A percentile compares a stretch with the other conserved stretches of the same genome.
These are phyloP conservation scores for Sinapis alba DNA, from an alignment of 441 rosid genomes.

Conservation along the genomic window DNA sequence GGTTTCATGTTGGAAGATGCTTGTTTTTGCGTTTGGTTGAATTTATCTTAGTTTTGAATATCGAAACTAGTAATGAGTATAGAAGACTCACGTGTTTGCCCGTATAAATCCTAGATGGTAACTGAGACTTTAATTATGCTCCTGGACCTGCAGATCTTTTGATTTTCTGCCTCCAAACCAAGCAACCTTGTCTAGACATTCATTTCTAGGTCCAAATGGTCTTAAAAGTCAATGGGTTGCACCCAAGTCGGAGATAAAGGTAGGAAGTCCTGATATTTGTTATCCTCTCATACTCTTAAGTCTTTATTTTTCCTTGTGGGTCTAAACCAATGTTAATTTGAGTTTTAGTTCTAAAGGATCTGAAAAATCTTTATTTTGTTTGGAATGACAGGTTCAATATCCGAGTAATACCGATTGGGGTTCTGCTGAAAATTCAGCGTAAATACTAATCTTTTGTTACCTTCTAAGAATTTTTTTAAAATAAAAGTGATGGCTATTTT, in stretches of 20 bases:
- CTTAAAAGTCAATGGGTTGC: constrained; percentile 85
- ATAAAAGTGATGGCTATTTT: constrained; percentile 21
- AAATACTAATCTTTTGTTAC: constrained; percentile 18
- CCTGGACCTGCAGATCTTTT: constrained; percentile 62
- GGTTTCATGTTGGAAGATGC: constrained; percentile 16
- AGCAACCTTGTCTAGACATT: constrained; percentile 96
- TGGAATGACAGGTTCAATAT: constrained; percentile 76
- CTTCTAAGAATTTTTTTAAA: constrained; percentile 2
- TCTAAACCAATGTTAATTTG: background rate
- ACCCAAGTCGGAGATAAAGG: constrained; percentile 82
- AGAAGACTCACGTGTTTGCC: background rate
- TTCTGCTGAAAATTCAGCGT: constrained; percentile 59
- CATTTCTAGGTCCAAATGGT: constrained; percentile 93
- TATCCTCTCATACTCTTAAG: background rate
- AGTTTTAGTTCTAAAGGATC: constrained; percentile 1
- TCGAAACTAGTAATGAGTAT: background rate
- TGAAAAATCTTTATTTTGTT: background rate
- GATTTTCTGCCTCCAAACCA: constrained; percentile 73
- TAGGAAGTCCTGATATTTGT: constrained; percentile 29
- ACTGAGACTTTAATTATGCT: constrained; percentile 16
- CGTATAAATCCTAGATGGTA: background rate
- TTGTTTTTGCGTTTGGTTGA: background rate
- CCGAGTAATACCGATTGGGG: constrained; percentile 69
- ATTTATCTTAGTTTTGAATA: constrained; percentile 1
- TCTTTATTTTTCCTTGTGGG: background rate